Conservation (phyloP, 2,329 filamentous ascomycete genomes). For the Microsporum audouinii region DNA sequence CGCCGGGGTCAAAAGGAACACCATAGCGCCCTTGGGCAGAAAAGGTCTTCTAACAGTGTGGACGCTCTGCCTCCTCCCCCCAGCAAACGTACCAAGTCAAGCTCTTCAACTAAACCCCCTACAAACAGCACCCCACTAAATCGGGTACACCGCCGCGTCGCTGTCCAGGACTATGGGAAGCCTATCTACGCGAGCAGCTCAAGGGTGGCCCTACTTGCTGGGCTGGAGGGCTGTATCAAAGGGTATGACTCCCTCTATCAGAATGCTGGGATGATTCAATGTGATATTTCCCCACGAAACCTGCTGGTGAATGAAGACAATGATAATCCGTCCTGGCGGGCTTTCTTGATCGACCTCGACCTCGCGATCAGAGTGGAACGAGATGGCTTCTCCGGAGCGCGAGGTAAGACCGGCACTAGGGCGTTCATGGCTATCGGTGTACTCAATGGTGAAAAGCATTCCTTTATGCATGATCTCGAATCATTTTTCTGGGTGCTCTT, state of each 20-base stretch:
- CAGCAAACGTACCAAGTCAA: conserved; percentile 15
- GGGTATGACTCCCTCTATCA: conserved; percentile 13
- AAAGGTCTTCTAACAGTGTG: conserved; percentile 16
- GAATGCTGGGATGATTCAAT: conserved; percentile 29
- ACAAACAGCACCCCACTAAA: conserved; percentile 16
- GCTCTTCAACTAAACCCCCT: conserved; percentile 6
- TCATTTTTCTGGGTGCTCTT: conserved; percentile 42
- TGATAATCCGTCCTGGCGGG: conserved; percentile 25
- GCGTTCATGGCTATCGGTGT: conserved; percentile 39
- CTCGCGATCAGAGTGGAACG: conserved; percentile 27
- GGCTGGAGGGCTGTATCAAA: conserved; percentile 29
- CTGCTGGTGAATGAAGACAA: conserved; percentile 38
- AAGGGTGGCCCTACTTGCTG: conserved; percentile 25
- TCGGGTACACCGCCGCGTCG: conserved; percentile 32
- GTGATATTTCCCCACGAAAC: conserved; percentile 37
- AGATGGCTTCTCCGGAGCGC: conserved; percentile 27
- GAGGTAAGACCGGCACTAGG: conserved; percentile 35
- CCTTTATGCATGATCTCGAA: conserved; percentile 40
- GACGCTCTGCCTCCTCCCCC: conserved; percentile 6
- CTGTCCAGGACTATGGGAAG: conserved; percentile 33
- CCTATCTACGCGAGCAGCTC: conserved; percentile 36
- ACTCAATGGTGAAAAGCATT: conserved; percentile 33
- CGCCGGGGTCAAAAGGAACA: not conserved
- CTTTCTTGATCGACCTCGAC: conserved; percentile 37
- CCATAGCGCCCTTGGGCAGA: conserved; percentile 7